Base-by-base conservation (phyloP, 2,329 filamentous ascomycete species). In the Aureobasidium namibiae region DNA sequence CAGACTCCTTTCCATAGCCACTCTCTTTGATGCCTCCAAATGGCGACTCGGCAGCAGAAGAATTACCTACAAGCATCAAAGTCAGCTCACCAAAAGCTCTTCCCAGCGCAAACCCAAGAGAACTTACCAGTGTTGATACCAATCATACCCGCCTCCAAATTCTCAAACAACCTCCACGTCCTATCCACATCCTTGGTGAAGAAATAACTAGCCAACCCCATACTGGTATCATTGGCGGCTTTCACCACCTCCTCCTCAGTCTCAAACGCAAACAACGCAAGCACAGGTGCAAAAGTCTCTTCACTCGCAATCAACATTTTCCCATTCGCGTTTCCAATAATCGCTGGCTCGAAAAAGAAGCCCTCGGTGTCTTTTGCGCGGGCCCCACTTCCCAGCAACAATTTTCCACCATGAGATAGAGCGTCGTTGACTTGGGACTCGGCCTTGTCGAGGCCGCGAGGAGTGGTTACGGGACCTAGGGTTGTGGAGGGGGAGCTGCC, bases 301-400 rank as follows among this genome's bases (percentile, higher is more conserved):
- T 88, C 85, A 0, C 75, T 72, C 2, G 74, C 68, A 59, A 79
- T 75, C 62, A 76, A 68, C 83, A 87, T 87, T 2, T 83, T 76
- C 10, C 76, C 72, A 7, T 76, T 83, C 62, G 84, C 81, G 4
- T 80, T 79, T 0, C 78, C 78, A 41, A 89, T 78, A 59, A 88
- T 80, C 0, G 85, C 88, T 1, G 84, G 85, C 67, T 86, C 78
- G 70, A 88, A 87, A 75, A 88, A 90, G 71, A 86, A 89, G 4
- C 85, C 84, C 0, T 75, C 72, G 18, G 66, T 67, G 31, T 70
- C 66, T 1, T 76, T 67, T 54, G 74, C 76, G 1, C 42, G 14
- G 59, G 78, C 74, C 3, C 82, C 85, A 11, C 21, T 48, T 13
- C 87, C 87, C 21, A 85, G 73, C 1, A 88, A 73, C n/a, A 88